Conservation (phyloP, 2,329 filamentous ascomycete genomes). For the Pestalotiopsis sp. region DNA sequence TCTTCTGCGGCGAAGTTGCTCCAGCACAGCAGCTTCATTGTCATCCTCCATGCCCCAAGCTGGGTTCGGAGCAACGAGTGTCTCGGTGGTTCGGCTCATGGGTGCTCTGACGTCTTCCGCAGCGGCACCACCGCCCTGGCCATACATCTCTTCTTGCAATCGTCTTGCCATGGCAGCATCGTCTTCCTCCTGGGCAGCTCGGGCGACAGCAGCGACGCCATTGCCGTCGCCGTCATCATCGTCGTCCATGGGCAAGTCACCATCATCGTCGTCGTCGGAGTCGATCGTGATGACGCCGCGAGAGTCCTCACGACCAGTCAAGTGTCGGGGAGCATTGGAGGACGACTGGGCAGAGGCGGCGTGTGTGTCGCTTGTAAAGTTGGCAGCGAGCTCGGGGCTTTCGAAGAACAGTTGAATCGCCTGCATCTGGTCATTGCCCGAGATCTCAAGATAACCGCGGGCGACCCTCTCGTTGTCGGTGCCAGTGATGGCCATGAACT, state of each 20-base stretch:
- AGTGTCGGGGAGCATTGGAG: conserved; percentile 20
- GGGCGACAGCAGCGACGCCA: conserved; percentile 44
- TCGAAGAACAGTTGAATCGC: conserved; percentile 91
- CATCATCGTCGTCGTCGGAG: conserved; percentile 71
- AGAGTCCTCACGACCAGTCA: conserved; percentile 51
- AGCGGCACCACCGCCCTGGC: conserved; percentile 41
- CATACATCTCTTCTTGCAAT: conserved; percentile 89
- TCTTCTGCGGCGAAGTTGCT: conserved; percentile 61
- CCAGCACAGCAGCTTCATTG: conserved; percentile 63
- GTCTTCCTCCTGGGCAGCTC: conserved; percentile 70
- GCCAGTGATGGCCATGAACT: conserved; percentile 82
- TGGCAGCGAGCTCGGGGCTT: conserved; percentile 71
- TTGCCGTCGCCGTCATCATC: conserved; percentile 42
- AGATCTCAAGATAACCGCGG: conserved; percentile 79
- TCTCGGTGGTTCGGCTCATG: conserved; percentile 89
- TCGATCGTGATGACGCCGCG: conserved; percentile 73
- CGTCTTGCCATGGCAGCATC: conserved; percentile 92
- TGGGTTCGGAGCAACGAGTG: conserved; percentile 72
- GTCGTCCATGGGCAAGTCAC: conserved; percentile 38
- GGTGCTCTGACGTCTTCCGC: conserved; percentile 72
- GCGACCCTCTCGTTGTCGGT: conserved; percentile 70
- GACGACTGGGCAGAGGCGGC: conserved; percentile 32
- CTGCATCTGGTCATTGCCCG: conserved; percentile 81
- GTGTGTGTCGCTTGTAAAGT: conserved; percentile 40
- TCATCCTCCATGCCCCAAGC: conserved; percentile 56